Percentiles rank a stretch among this genome's conserved stretches.
phyloP scores from a whole-genome alignment of 768 basidiomycete genomes.

The Botryobasidium botryosum region DNA sequence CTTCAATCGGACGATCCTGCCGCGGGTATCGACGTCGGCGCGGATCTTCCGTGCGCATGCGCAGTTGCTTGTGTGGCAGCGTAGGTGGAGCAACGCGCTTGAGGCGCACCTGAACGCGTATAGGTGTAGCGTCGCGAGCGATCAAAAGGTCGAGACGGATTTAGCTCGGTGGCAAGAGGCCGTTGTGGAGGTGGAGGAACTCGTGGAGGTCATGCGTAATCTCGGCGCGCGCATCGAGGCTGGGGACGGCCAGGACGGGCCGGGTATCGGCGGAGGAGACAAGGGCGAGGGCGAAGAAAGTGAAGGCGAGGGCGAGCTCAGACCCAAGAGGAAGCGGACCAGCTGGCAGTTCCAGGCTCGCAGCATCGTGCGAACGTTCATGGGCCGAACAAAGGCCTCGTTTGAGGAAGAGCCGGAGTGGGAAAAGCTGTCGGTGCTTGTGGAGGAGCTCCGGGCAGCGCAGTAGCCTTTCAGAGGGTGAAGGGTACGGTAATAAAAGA shows the following conservation, averaged over 20 bases:
- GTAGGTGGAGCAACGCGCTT: constrained; percentile 56
- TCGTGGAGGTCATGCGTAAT: constrained; percentile 68
- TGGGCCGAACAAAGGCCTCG: constrained; percentile 60
- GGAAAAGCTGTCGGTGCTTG: constrained; percentile 42
- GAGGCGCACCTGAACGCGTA: constrained; percentile 79
- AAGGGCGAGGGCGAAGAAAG: neutral
- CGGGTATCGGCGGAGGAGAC: constrained; percentile 15
- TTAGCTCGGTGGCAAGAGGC: constrained; percentile 55
- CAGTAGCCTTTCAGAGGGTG: neutral
- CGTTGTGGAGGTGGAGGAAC: constrained; percentile 60
- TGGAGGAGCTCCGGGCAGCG: constrained; percentile 38
- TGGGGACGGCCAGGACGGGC: constrained; percentile 6
- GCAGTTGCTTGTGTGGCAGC: constrained; percentile 57
- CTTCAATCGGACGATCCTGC: constrained; percentile 63
- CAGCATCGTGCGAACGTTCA: constrained; percentile 76
- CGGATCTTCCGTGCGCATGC: constrained; percentile 75
- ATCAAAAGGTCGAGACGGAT: constrained; percentile 51
- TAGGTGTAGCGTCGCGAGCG: constrained; percentile 42
- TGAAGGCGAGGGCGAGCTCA: constrained; percentile 25
- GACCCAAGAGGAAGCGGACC: constrained; percentile 11
- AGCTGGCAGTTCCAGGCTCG: constrained; percentile 74
- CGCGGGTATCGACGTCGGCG: constrained; percentile 51
- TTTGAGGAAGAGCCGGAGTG: constrained; percentile 88
- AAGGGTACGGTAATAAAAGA: neutral
- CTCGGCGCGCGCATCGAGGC: constrained; percentile 48